Conservation (phyloP, 2,329 filamentous ascomycete genomes). For the Trichoderma gracile region DNA sequence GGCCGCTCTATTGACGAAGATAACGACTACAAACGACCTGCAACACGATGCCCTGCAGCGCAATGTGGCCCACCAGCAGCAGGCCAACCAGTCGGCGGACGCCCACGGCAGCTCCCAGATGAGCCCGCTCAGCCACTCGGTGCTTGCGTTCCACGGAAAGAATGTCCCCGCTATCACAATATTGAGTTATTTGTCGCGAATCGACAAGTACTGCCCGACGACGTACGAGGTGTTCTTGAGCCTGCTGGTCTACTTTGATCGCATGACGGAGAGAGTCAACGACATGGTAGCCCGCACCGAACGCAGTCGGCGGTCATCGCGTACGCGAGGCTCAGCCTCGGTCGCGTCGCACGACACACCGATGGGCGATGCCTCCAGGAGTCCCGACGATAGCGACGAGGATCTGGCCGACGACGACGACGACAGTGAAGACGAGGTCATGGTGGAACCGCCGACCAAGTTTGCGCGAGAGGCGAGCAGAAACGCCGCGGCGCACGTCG, state of each 20-base stretch:
- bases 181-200: conserved; percentile 88
- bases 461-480: conserved; percentile 26
- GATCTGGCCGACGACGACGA: conserved; percentile 52
- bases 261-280: conserved; percentile 97
- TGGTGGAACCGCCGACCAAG: conserved; percentile 36
- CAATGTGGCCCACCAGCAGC: conserved; percentile 59
- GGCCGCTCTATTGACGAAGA: conserved; percentile 91
- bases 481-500: background rate
- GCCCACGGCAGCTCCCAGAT: conserved; percentile 58
- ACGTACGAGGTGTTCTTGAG: conserved; percentile 98
- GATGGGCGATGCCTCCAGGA: conserved; percentile 35
- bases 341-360: conserved; percentile 34
- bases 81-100: conserved; percentile 51
- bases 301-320: conserved; percentile 31
- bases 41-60: conserved; percentile 91
- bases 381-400: conserved; percentile 50
- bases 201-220: conserved; percentile 98
- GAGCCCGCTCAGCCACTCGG: conserved; percentile 61
- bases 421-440: conserved; percentile 40
- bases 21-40: conserved; percentile 92
- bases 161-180: conserved; percentile 98
- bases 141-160: conserved; percentile 95
- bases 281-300: conserved; percentile 71
- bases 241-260: conserved; percentile 93
- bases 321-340: conserved; percentile 14